Conservation (phyloP, 257 asterid species). For the Petrea volubilis region DNA sequence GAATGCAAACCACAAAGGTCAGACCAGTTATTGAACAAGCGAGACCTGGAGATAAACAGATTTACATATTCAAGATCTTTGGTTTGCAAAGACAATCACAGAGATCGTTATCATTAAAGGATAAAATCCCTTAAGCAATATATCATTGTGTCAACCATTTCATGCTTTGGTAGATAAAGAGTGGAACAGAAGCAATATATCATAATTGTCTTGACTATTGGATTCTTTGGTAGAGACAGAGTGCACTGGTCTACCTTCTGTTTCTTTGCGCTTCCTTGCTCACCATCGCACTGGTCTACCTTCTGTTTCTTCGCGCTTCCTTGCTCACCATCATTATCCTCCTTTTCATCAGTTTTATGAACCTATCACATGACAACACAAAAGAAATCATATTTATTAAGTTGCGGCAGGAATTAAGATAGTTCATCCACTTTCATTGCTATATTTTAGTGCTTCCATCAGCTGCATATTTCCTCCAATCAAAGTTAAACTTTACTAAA, state of each 20-base stretch:
- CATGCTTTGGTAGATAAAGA: constrained; percentile 3
- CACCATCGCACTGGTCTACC: constrained; percentile 46
- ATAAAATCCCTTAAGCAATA: background rate
- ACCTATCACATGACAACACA: constrained; percentile 35
- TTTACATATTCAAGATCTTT: background rate
- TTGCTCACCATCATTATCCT: constrained; percentile 29
- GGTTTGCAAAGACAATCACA: background rate
- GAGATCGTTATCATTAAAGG: background rate
- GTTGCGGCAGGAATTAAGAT: background rate
- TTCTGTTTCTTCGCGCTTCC: constrained; percentile 62
- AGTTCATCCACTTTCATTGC: constrained; percentile 19
- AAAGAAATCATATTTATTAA: background rate
- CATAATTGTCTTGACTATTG: no score
- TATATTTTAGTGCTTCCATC: constrained; percentile 11
- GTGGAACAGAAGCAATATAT: no score
- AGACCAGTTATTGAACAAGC: background rate
- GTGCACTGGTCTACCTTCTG: constrained; percentile 53
- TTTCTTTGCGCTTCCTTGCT: constrained; percentile 55
- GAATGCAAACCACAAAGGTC: background rate
- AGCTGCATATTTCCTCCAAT: constrained; percentile 26
- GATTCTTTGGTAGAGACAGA: constrained; percentile 5
- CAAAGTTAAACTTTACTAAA: background rate
- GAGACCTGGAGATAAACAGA: background rate
- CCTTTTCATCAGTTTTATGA: constrained; percentile 33
- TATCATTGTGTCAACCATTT: constrained; percentile 3